These are phyloP conservation scores for Ceratocystis colombiana DNA, from an alignment of 2,329 filamentous ascomycete species.

Conservation along the genomic window DNA sequence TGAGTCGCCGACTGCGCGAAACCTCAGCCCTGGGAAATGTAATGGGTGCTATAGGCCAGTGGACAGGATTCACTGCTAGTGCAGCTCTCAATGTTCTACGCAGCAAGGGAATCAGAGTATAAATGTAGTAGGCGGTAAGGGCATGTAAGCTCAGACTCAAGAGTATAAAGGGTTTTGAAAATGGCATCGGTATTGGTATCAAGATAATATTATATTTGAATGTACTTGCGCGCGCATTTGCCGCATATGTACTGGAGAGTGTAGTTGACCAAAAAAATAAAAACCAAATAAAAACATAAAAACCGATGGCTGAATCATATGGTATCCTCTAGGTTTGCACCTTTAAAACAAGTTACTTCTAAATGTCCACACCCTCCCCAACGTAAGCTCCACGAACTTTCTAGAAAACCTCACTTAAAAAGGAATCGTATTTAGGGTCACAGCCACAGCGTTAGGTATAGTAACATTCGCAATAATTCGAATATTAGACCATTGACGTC, in stretches of 20 bases:
- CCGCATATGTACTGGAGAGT: too few relatives aligned
- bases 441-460: too few relatives aligned
- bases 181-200: too few relatives aligned
- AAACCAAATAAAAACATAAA: neutral
- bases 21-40: conserved; percentile 51
- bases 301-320: neutral
- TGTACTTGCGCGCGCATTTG: too few relatives aligned
- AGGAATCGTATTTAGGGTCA: neutral
- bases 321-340: conserved; percentile 4
- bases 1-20: conserved; percentile 66
- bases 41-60: conserved; percentile 57
- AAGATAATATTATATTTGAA: too few relatives aligned
- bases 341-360: neutral
- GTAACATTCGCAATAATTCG: neutral
- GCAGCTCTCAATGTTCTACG: conserved; percentile 71
- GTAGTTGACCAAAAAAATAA: neutral
- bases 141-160: neutral
- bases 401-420: neutral
- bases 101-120: conserved; percentile 80
- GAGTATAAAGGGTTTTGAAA: too few relatives aligned
- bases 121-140: conserved; percentile 23
- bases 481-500: conserved; percentile 18
- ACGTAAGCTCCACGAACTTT: neutral
- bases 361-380: neutral
- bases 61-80: conserved; percentile 69